Evolutionary conservation across 176 grass and related monocot species (phyloP), one percentile per base, ranked within the genome.

Genomic region (Puya raimondii): DNA sequence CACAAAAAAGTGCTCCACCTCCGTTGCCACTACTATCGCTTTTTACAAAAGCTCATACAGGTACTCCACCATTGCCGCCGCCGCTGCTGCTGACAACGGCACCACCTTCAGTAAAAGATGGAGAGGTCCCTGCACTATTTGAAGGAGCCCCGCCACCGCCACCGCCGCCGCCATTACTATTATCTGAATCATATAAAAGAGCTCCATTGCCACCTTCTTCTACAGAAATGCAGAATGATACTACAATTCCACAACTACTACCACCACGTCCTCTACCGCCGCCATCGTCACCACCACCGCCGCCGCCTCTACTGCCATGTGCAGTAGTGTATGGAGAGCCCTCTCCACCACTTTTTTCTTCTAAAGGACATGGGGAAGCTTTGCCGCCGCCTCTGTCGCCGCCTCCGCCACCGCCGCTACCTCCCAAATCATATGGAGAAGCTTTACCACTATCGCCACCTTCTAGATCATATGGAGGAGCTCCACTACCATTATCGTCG

Each of bases 381-480:
- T 68, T 48, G 58, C 11, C 53, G 47, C 54, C 64, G 63, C 64
- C 70, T 9, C 56, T 9, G 11, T 26, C 68, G 13, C 56, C 7
- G 21, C 14, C 56, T 59, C 20, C 59, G 68, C 23, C 25, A 23
- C 13, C 26, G 26, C 66, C 64, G 17, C 27, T n/a, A 69, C n/a
- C 22, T 57, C 65, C 3, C 69, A 18, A 47, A 64, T 13, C 50
- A 78, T 11, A 20, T 81, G 56, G 17, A 49, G 50, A 18, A 56
- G 27, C 56, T 57, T 11, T 27, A 71, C 52, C 74, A 10, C 71
- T 57, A 11, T 47, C 53, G 4, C 76, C 72, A 26, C 48, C 67
- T 64, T 48, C 54, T 22, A 68, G 53, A 18, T 72, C 29, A 69
- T 57, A 49, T 33, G 23, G 16, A 52, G 80, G 49, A 64, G 20